These are phyloP conservation scores for Fusarium vanettenii DNA, from an alignment of 2,329 filamentous ascomycete species.

Conservation along the genomic window DNA sequence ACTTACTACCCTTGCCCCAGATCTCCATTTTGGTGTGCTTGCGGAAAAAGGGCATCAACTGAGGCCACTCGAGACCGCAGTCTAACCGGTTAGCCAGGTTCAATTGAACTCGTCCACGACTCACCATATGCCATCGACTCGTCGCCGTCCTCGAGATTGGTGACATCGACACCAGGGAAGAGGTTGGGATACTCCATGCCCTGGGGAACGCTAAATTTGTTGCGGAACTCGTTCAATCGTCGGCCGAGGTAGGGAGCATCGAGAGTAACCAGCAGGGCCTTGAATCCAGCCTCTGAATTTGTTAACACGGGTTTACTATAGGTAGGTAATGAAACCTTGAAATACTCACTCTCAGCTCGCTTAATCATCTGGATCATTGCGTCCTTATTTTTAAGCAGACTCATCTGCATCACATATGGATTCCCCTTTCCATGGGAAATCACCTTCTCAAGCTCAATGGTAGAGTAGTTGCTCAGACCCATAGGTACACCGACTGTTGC, in stretches of 20 bases:
- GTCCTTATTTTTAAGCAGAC: conserved; percentile 19
- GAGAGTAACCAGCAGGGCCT: conserved; percentile 10
- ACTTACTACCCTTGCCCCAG: conserved; percentile 24
- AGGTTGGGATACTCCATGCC: conserved; percentile 21
- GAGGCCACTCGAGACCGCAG: background rate
- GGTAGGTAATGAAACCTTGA: background rate
- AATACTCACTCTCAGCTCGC: conserved; percentile 18
- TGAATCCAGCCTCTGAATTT: conserved; percentile 11
- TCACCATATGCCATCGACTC: conserved; percentile 17
- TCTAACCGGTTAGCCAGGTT: background rate
- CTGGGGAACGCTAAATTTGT: conserved; percentile 5
- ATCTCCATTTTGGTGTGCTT: conserved; percentile 20
- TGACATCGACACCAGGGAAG: conserved; percentile 10
- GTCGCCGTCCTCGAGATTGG: conserved; percentile 12
- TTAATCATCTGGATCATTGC: conserved; percentile 13
- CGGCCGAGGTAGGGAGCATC: conserved; percentile 8
- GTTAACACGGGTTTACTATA: background rate
- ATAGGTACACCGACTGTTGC: conserved; percentile 11
- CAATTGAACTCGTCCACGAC: background rate
- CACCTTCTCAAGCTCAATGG: conserved; percentile 20
- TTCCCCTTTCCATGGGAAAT: conserved; percentile 26
- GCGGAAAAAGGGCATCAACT: conserved; percentile 11
- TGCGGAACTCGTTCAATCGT: conserved; percentile 15
- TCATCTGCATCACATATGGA: conserved; percentile 28
- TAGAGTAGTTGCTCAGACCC: conserved; percentile 24